Conservation (phyloP, 1,284 basidiomycete species). For the Moniliophthora roreri region DNA sequence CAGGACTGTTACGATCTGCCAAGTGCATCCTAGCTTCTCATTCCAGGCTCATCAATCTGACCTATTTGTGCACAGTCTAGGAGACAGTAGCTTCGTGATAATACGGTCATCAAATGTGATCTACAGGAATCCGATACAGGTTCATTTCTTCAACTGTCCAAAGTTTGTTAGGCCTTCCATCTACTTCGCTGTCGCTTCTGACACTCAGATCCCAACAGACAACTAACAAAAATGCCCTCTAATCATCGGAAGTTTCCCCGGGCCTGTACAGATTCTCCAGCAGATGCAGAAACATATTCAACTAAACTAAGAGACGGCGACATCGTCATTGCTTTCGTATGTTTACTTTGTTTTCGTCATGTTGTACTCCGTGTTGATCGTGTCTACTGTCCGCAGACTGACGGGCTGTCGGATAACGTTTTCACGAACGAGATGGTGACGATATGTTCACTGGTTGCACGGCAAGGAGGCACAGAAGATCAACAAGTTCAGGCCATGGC, state of each 20-base stretch:
- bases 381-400: constrained; percentile 55
- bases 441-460: constrained; percentile 64
- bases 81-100: constrained; percentile 84
- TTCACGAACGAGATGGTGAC: constrained; percentile 69
- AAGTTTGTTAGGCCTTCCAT: constrained; percentile 39
- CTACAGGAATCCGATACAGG: constrained; percentile 65
- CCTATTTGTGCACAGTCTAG: constrained; percentile 53
- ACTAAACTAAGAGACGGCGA: constrained; percentile 72
- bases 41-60: constrained; percentile 6
- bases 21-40: constrained; percentile 54
- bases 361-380: constrained; percentile 16
- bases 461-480: constrained; percentile 55
- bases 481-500: constrained; percentile 68
- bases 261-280: constrained; percentile 60
- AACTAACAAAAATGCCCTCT: constrained; percentile 67
- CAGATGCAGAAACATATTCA: constrained; percentile 64
- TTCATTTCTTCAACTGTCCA: constrained; percentile 84
- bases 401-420: constrained; percentile 87
- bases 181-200: neutral
- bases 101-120: constrained; percentile 69
- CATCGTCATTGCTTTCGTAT: constrained; percentile 68
- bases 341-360: constrained; percentile 23
- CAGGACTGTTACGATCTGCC: constrained; percentile 74
- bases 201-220: constrained; percentile 38
- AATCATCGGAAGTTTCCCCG: constrained; percentile 42